Conservation (phyloP, 495 filamentous ascomycete genomes). For the Aspergillus egyptiacus region DNA sequence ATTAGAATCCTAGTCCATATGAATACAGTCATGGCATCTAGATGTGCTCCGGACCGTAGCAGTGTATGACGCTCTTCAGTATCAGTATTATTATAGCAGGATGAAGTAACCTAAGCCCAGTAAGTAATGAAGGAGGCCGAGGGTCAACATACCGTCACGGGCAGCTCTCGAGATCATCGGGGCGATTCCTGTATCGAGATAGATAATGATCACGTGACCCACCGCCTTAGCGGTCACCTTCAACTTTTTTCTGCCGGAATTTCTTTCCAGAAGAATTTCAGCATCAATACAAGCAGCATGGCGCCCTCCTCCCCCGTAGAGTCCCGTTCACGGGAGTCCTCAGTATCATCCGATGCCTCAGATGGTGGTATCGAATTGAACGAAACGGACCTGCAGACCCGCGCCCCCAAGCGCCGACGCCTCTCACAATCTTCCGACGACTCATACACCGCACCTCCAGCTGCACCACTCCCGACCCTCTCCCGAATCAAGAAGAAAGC, state of each 20-base stretch:
- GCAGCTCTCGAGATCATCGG: too few species aligned
- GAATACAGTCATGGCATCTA: too few species aligned
- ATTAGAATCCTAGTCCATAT: too few species aligned
- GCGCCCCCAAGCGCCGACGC: conserved; percentile 38
- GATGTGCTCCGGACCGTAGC: too few species aligned
- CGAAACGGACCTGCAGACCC: conserved; percentile 23
- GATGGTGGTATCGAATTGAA: conserved; percentile 12
- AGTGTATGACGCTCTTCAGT: too few species aligned
- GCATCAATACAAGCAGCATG: conserved; percentile 25
- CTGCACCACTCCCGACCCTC: conserved; percentile 37
- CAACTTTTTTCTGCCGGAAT: conserved; percentile 37
- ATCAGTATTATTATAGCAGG: too few species aligned
- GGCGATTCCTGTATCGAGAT: too few species aligned
- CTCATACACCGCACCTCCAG: conserved; percentile 31
- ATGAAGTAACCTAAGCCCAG: too few species aligned
- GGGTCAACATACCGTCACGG: too few species aligned
- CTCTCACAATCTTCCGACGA: conserved; percentile 39
- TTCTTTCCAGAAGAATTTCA: conserved; percentile 19
- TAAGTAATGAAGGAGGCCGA: too few species aligned
- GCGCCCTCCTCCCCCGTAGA: conserved; percentile 26
- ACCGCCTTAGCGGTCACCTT: conserved; percentile 28
- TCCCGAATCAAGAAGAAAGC: conserved; percentile 44
- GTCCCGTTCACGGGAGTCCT: conserved; percentile 20
- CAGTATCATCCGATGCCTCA: conserved; percentile 19
- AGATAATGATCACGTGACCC: conserved; percentile 9